Evolutionary conservation across 73 alveolate genomes (phyloP).

Genomic region (Blepharisma japonicum): DNA sequence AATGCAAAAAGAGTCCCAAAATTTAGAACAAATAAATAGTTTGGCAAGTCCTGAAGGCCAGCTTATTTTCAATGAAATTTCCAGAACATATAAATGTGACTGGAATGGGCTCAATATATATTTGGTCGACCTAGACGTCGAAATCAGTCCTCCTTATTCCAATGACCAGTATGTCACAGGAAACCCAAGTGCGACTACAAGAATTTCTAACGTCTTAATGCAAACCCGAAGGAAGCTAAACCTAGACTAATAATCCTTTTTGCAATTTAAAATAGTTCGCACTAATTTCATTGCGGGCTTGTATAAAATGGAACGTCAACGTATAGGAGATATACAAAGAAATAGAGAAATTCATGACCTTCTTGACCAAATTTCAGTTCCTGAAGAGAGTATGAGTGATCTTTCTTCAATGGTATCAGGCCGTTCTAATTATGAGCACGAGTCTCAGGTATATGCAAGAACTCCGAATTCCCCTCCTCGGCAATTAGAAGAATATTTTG

Average conservation of each 20-base stretch:
- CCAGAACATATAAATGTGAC: constrained; percentile 8
- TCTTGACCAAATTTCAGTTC: constrained; percentile 11
- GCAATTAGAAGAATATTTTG: constrained; percentile 21
- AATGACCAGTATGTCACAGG: neutral
- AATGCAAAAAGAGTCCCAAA: neutral
- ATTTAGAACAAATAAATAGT: neutral
- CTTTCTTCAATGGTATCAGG: constrained; percentile 6
- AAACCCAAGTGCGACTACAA: neutral
- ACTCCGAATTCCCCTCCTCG: constrained; percentile 1
- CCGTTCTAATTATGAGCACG: constrained; percentile 5
- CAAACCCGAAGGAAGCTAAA: neutral
- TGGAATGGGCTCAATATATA: constrained; percentile 13
- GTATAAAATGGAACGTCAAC: too few species aligned
- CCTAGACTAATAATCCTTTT: too few species aligned
- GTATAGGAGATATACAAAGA: neutral
- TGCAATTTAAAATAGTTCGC: too few species aligned
- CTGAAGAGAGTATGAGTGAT: constrained; percentile 23
- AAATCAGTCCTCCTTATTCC: constrained; percentile 8
- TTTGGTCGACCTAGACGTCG: neutral
- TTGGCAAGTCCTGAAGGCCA: neutral
- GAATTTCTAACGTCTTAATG: neutral
- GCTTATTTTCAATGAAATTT: constrained; percentile 4
- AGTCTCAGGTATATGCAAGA: constrained; percentile 22
- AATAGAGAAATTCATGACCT: constrained; percentile 6
- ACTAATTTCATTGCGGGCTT: too few species aligned